Base-by-base conservation (phyloP, 2,329 filamentous ascomycete genomes). In the Monosporascus sp. region DNA sequence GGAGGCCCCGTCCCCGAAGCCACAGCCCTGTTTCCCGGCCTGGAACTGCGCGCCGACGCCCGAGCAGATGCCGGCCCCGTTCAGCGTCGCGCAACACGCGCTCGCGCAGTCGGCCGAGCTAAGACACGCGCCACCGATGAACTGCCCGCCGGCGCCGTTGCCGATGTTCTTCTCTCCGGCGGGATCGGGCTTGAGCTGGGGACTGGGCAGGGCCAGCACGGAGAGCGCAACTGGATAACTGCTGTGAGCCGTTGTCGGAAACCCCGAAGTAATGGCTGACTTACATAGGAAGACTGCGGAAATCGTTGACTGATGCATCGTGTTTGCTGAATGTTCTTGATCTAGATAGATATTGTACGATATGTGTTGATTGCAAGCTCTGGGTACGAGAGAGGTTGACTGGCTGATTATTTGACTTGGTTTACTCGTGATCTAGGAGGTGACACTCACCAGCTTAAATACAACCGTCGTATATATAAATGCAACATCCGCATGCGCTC, bases 21-120 rank as follows among this genome's bases (percentile, higher is more conserved):
- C 63, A 53, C 64, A 68, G 22, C 65, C 65, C 0, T 55, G 51
- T 60, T 66, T 67, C n/a, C 65, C 65, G n/a, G 59, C 57, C 44
- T 65, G 58, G 55, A 47, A 55, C 51, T 58, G 51, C 1, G 63
- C 64, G 31, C 55, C 58, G 26, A 62, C 35, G 11, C 63, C 64
- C 8, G 64, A 66, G 60, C 64, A 66, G 9, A 66, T 31, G 3
- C 61, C 64, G 48, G 58, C 55, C 43, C 58, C 58, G 11, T 57
- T 57, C n/a, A 63, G 52, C n/a, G 51, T 58, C 5, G 65, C 65
- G 56, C 65, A 68, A 59, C 65, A 68, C 0, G 59, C 54, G 2
- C 60, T 64, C 1, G 56, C 63, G 61, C 65, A 68, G 60, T 68
- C 65, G 22, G 53, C 54, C 7, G 53, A 56, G 56, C 53, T 63